Conservation (phyloP, 176 grass and related monocot species). For the maize (Zea mays) region Zm-B73-REFERENCE-NAM-5.0 NC_050104.1:118618501-118619000, state of each 20-base stretch:
- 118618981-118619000: constrained; percentile 48
- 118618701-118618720: constrained; percentile 9
- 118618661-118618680: constrained; percentile 7
- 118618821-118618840: constrained; percentile 98
- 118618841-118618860: constrained; percentile 96
- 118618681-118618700: constrained; percentile 3
- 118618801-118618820: constrained; percentile 25
- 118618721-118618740: constrained; percentile 4
- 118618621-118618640: constrained; percentile 1
- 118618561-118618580: not conserved
- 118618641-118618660: not conserved
- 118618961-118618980: constrained; percentile 30
- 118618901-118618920: constrained; percentile 68
- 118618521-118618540: not conserved
- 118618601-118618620: not conserved
- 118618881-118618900: constrained; percentile 89
- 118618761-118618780: not conserved
- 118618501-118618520: not conserved
- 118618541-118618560: constrained; percentile 1
- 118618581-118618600: not conserved
- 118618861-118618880: constrained; percentile 99
- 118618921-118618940: constrained; percentile 35
- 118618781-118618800: constrained; percentile 25
- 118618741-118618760: not conserved
- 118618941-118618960: constrained; percentile 12